Evolutionary conservation across 768 basidiomycete genomes (phyloP).

Genomic region (Tylopilus cervinicoccineus): DNA sequence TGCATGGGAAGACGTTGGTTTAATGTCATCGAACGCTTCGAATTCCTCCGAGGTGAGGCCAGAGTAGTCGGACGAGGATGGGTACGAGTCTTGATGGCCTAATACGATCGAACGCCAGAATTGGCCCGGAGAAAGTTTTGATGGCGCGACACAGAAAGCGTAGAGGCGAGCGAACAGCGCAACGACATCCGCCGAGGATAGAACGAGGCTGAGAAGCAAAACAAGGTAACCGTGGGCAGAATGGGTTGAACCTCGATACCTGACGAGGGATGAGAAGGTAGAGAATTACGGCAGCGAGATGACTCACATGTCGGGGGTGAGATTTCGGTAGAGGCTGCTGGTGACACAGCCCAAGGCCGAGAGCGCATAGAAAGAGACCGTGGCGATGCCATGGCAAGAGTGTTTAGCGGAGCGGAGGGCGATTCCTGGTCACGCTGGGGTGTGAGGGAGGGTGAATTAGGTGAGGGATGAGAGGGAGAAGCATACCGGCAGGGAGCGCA

Average conservation of each 20-base stretch:
- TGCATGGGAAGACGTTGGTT: conserved; percentile 28
- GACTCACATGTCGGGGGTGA: conserved; percentile 79
- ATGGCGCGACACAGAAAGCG: conserved; percentile 41
- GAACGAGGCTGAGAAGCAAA: conserved; percentile 40
- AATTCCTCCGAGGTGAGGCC: conserved; percentile 53
- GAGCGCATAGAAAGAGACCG: conserved; percentile 61
- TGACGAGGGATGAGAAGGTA: conserved; percentile 23
- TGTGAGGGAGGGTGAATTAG: not conserved
- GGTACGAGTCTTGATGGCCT: conserved; percentile 36
- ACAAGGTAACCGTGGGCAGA: conserved; percentile 58
- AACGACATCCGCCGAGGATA: conserved; percentile 55
- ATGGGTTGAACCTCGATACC: conserved; percentile 70
- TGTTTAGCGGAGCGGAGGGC: conserved; percentile 76
- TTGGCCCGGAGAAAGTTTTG: conserved; percentile 41
- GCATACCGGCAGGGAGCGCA: conserved; percentile 73
- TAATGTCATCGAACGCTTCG: conserved; percentile 52
- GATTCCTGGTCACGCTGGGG: conserved; percentile 49
- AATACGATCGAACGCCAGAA: conserved; percentile 61
- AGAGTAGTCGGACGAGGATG: conserved; percentile 45
- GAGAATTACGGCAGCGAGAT: conserved; percentile 16
- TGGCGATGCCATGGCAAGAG: conserved; percentile 52
- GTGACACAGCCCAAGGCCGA: conserved; percentile 61
- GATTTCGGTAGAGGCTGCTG: conserved; percentile 67
- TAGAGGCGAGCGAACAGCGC: conserved; percentile 48
- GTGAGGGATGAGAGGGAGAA: not conserved